Evolutionary conservation across 106 monocot genomes (phyloP).

Genomic region (Allium cepa): DNA sequence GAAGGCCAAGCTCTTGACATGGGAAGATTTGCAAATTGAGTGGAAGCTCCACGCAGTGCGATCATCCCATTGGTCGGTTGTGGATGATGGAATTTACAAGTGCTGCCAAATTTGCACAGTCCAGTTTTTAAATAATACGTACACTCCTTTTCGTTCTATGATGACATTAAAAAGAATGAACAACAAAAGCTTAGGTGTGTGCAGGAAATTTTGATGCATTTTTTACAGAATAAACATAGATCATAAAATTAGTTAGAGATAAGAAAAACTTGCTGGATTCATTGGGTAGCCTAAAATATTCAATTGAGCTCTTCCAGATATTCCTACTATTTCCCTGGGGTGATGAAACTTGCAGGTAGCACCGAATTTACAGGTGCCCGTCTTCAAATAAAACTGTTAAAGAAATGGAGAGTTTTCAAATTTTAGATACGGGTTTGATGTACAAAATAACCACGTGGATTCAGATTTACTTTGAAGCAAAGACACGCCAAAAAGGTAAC

Average conservation of each 20-base stretch:
- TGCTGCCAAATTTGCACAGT: slow-evolving; percentile 78
- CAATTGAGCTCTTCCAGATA: slow-evolving; percentile 56
- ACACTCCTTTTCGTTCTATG: slow-evolving; percentile 76
- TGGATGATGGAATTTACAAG: slow-evolving; percentile 96
- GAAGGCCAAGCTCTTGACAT: slow-evolving; percentile 78
- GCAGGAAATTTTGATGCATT: too few relatives aligned
- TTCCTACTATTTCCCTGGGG: slow-evolving; percentile 73
- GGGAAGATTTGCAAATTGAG: slow-evolving; percentile 65
- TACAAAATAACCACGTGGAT: too few relatives aligned
- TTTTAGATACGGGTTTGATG: too few relatives aligned
- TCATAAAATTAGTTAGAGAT: background rate
- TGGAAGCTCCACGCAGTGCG: slow-evolving; percentile 58
- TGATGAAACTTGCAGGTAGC: slow-evolving; percentile 32
- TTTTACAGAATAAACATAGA: background rate
- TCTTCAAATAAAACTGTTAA: slow-evolving; percentile 17
- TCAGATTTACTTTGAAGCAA: too few relatives aligned
- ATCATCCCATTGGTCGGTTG: slow-evolving; percentile 63
- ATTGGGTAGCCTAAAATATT: slow-evolving; percentile 78
- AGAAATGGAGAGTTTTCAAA: background rate
- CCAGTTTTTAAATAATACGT: slow-evolving; percentile 92
- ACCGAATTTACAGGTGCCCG: slow-evolving; percentile 22
- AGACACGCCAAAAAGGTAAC: too few relatives aligned
- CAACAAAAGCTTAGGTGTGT: too few relatives aligned
- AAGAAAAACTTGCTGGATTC: slow-evolving; percentile 52
- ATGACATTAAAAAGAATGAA: too few relatives aligned